Percentiles rank a stretch among this genome's conserved stretches.
phyloP scores from a whole-genome alignment of 345 rosid genomes.

The Hypericum androsaemum region DNA sequence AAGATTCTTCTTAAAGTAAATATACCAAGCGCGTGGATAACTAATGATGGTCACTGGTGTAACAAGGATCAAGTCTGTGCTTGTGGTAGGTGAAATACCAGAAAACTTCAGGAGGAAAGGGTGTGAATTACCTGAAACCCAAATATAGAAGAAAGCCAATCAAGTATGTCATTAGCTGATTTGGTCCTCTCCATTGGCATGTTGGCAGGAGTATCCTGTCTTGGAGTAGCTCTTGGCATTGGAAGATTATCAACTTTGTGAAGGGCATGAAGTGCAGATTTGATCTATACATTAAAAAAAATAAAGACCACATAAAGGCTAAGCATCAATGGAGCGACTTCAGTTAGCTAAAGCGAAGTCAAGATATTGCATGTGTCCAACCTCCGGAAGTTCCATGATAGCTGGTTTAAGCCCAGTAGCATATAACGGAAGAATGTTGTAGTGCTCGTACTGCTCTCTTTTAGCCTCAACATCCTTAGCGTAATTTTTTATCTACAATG shows the following conservation, averaged over 20 bases:
- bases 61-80: too few relatives aligned
- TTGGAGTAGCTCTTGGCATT: slow-evolving; percentile 20
- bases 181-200: slow-evolving; percentile 23
- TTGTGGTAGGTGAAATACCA: too few relatives aligned
- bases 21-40: too few relatives aligned
- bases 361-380: slow-evolving; percentile 21
- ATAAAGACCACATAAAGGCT: slow-evolving; percentile 8
- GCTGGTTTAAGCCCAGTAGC: slow-evolving; percentile 57
- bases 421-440: slow-evolving; percentile 79
- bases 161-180: slow-evolving; percentile 47
- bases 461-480: slow-evolving; percentile 59
- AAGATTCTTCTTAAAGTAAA: too few relatives aligned
- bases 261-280: slow-evolving; percentile 62
- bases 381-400: slow-evolving; percentile 90
- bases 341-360: slow-evolving; percentile 7
- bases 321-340: slow-evolving; percentile 4
- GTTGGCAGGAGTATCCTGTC: slow-evolving; percentile 17
- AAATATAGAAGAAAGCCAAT: slow-evolving; percentile 85
- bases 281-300: slow-evolving; percentile 40
- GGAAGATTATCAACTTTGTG: slow-evolving; percentile 60
- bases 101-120: too few relatives aligned
- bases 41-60: too few relatives aligned
- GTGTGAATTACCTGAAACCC: slow-evolving; percentile 80
- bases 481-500: slow-evolving; percentile 41
- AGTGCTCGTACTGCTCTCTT: slow-evolving; percentile 42